Percentiles rank a stretch among this genome's conserved stretches.
Evolutionary conservation across 306 rosid species (phyloP).

Genomic region (Glycine tomentella): DNA sequence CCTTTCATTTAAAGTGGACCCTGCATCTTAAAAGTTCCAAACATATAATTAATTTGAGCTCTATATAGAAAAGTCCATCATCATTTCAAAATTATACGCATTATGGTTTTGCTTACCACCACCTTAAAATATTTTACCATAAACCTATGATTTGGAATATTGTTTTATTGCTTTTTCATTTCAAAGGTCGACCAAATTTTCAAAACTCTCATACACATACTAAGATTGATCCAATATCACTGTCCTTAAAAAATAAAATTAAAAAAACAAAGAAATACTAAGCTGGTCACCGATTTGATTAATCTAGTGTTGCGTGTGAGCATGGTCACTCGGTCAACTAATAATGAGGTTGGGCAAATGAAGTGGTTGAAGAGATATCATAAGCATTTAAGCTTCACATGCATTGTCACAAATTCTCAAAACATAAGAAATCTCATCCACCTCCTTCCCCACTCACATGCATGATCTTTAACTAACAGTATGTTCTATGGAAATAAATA

Average conservation of each 20-base stretch:
- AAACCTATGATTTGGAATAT: conserved; percentile 1
- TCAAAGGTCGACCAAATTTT: neutral
- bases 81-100: conserved; percentile 16
- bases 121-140: neutral
- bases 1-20: neutral
- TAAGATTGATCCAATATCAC: conserved; percentile 25
- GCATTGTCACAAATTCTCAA: conserved; percentile 48
- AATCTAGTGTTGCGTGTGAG: neutral
- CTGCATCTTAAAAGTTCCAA: neutral
- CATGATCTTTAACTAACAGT: conserved; percentile 5
- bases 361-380: conserved; percentile 49
- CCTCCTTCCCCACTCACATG: conserved; percentile 40
- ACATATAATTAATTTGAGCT: neutral
- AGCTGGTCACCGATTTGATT: conserved; percentile 11
- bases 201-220: neutral
- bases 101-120: neutral
- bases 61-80: neutral
- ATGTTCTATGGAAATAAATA: neutral
- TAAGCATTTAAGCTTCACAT: conserved; percentile 52
- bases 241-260: neutral
- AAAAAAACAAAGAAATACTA: neutral
- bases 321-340: conserved; percentile 26
- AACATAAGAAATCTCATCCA: conserved; percentile 38
- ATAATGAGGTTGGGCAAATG: conserved; percentile 51
- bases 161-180: conserved; percentile 8